Evolutionary conservation across 192 early-diverging fungal species (phyloP), one percentile per base, ranked within the genome.

Genomic region (Backusella liffmaniae): DNA sequence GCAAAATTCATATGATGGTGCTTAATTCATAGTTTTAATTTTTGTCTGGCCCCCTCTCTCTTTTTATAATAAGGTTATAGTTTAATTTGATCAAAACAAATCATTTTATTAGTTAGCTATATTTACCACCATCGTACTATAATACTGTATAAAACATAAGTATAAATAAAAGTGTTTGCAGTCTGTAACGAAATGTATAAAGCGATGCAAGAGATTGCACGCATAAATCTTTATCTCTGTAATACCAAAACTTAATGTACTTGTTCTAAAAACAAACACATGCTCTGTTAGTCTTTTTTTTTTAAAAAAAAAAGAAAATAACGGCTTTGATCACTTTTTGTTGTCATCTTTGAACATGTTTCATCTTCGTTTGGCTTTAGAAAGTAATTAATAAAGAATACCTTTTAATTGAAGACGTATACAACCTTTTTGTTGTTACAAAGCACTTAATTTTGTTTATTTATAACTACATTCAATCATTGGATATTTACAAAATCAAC

Each of bases 141-240:
- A 56, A 53, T 1, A 53, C 5, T 44, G 0, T 44, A 44, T 15
- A 44, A 18, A 44, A 15, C 13, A 44, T 1, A 44, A 16, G 42
- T 16, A 18, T 44, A 62, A 62, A 59, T 23, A 59, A 59, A 59
- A 59, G n/a, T 49, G 46, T 5, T 0, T 18, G 18, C 4, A 49
- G 46, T 49, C 18, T 49, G 46, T 49, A 49, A 49, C 46, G 18
- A 49, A 59, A 59, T 21, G 53, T 18, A 39, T 39, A 59, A 26
- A 59, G 23, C n/a, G 9, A 59, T 23, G 23, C n/a, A 53, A 53
- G n/a, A 4, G 23, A 26, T 23, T 23, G 23, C 23, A 59, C 53
- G 53, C 53, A 59, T 59, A 59, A 59, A 59, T 59, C 53, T 59
- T 59, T 59, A 59, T 59, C 53, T 59, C 53, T 59, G 53, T 59